Evolutionary conservation across 805 yeast species (phyloP), one percentile per base, ranked within the genome.

Genomic region (Novakomyces olei): DNA sequence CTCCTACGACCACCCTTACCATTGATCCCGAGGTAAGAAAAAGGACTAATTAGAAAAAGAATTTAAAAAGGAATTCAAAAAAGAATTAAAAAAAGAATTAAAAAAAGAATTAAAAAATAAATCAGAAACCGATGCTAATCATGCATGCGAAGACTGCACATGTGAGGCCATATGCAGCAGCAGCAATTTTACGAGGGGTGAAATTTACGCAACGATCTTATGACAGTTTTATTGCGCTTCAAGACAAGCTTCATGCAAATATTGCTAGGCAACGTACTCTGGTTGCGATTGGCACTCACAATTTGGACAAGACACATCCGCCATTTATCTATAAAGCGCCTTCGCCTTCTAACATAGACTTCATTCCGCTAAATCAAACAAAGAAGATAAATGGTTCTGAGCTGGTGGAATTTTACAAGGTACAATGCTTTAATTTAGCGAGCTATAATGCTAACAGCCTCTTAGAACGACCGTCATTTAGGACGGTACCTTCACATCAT

Each of bases 201-300:
- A 63, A 61, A 29, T 83, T 88, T 55, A 77, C 75, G 37, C 74
- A 73, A 49, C 69, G 92, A 55, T 62, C 77, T 10, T 88, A 91
- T 53, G 91, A 81, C 37, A 83, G 96, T 4, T 88, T 88, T 63
- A 85, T 88, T 47, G 75, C 92, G 19, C 62, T 88, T 46, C 99
- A 88, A 58, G 99, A 88, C 55, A 88, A 88, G 56, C 64, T 88
- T 43, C 99, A 88, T 59, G 62, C 91, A 40, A 88, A 88, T 54
- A 61, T 88, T 48, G 85, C 98, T 57, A 85, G 99, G 63, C 78
- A 85, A 57, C 78, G 99, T 66, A 74, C 93, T 22, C 66, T 88
- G 44, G 98, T 88, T 36, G 96, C 98, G 32, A 81, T 85, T 65
- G 99, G 99, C 47, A 88, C 99, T 34, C 99, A 88, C 50, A 96